Base-by-base conservation (phyloP, 306 rosid genomes). In the Lathyrus oleraceus region DNA sequence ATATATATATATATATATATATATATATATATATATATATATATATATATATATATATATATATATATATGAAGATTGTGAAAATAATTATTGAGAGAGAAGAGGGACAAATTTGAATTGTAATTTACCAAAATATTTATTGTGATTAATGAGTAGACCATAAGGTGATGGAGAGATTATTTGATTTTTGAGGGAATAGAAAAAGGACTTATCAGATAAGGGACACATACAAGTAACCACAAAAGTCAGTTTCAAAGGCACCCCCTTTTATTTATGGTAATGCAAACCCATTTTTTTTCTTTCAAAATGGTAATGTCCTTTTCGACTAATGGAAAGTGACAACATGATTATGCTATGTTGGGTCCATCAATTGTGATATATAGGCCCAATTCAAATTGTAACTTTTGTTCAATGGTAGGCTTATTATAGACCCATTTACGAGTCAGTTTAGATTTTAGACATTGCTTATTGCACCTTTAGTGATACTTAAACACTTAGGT, bases 121-220 rank as follows among this genome's bases (percentile, higher is more conserved):
- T 8, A 51, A 21, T 48, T 11, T 40, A 17, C 39, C 38, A 10
- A 47, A 64, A 19, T 11, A 27, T 28, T 13, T 16, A 4, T 25
- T 45, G 20, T 32, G 35, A 45, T 21, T 43, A 76, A 57, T 14
- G 73, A 5, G 51, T 42, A 30, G 15, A 28, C 73, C 78, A 72
- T 59, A 74, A 67, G 82, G 62, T 48, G 21, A 66, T 27, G 21
- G 56, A 38, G 73, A 65, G 13, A 45, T 21, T 47, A 47, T 25
- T 57, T 5, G 67, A 3, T 51, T 8, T 8, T 51, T 8, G 28
- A 57, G 14, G 65, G 42, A 71, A 57, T 38, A 51, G 69, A 27
- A 73, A 71, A 57, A 19, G 28, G 57, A 35, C 39, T 35, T 35
- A 35, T 35, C 39, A 5, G 10, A 6, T 35, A 47, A 19, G 28